Base-by-base conservation (phyloP, 139 green algal species). In the Monoraphidium neglectum region DNA sequence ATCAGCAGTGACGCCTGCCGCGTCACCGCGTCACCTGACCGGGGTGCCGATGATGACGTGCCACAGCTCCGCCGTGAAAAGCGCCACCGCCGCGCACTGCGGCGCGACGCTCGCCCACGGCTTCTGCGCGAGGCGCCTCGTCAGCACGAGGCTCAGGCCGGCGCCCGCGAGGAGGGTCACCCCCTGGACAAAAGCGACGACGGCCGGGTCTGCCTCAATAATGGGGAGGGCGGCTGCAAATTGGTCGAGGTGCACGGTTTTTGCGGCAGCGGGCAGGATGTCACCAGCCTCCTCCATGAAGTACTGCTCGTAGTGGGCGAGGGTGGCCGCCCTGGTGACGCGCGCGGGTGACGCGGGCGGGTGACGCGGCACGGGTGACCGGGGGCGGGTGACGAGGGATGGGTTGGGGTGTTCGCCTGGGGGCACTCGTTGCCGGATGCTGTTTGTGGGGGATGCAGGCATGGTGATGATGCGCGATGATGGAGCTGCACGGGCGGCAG, bases 61-160 rank as follows among this genome's bases (percentile, higher is more conserved):
- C 86, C 83, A 95, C 26, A 92, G 75, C 82, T 94, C 87, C 18
- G 84, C 87, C 23, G 86, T 91, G 65, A 95, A 83, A 0, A 64
- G 40, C 13, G 63, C 33, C 4, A 91, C 88, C 24, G 70, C 51
- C 1, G 62, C 30, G 30, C 68, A 66, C 67, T 95, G 89, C 4
- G 87, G 85, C 30, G 54, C 21, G 13, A 92, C 62, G 28, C 68
- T 23, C 18, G 26, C 21, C 91, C 91, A 95, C 3, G 87, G 82
- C 26, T 64, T 72, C 0, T 13, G 59, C 2, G 68, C 83, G 36
- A 95, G 77, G 72, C 85, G 87, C 46, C 87, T 76, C 1, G 79
- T 87, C 12, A 94, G 71, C n/a, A 84, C 56, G 43, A 91, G 77
- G 21, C 71, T 83, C 21, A 84, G 61, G 38, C 26, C 74, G 30